These are phyloP conservation scores for Sarocladium brachiariae DNA, from an alignment of 2,329 filamentous ascomycete species.

Conservation along the genomic window DNA sequence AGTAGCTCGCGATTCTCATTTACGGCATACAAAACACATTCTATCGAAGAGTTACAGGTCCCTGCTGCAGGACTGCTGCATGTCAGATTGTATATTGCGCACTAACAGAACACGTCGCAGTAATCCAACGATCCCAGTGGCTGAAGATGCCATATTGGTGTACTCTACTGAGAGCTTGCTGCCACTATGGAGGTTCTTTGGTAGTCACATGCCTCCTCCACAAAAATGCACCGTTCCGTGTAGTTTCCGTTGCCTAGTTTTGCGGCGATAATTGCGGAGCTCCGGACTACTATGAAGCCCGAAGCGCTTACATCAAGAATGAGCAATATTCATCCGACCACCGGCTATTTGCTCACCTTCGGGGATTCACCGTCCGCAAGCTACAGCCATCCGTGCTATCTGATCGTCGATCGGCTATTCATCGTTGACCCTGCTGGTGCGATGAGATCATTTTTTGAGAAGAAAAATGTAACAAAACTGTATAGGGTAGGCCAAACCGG, in stretches of 20 bases:
- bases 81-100: not conserved
- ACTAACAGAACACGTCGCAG: conserved; percentile 2
- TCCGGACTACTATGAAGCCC: not conserved
- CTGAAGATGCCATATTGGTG: too few relatives aligned
- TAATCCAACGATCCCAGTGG: not conserved
- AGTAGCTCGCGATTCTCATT: not conserved
- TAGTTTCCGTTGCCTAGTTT: not conserved
- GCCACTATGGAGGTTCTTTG: not conserved
- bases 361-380: not conserved
- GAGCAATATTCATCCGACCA: conserved; percentile 2
- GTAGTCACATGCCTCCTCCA: not conserved
- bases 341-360: not conserved
- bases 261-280: not conserved
- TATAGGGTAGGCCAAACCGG: too few relatives aligned
- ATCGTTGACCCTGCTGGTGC: too few relatives aligned
- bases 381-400: too few relatives aligned
- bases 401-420: too few relatives aligned
- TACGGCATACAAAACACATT: too few relatives aligned
- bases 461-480: too few relatives aligned
- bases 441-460: too few relatives aligned
- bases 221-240: conserved; percentile 8
- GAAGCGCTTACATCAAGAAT: not conserved
- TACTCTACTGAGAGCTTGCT: too few relatives aligned
- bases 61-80: too few relatives aligned
- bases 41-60: too few relatives aligned